Evolutionary conservation across 768 basidiomycete genomes (phyloP).

Genomic region (Lactifluus pinguis): DNA sequence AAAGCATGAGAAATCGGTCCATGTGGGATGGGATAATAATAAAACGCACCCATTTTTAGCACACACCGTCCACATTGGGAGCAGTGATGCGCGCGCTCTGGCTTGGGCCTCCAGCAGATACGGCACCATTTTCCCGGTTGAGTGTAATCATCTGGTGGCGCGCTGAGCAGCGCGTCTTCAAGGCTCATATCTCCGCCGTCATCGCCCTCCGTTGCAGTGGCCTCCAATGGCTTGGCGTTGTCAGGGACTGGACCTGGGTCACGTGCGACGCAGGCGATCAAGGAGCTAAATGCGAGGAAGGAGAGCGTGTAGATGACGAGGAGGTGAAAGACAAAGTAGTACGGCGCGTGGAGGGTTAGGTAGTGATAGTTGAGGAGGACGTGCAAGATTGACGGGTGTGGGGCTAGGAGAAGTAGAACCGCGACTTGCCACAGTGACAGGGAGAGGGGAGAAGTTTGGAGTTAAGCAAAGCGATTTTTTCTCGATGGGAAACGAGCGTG

Average conservation of each 20-base stretch:
- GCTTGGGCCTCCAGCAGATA: slow-evolving; percentile 72
- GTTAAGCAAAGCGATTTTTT: neutral
- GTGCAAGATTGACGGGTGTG: slow-evolving; percentile 65
- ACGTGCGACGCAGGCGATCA: slow-evolving; percentile 61
- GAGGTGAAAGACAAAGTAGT: slow-evolving; percentile 45
- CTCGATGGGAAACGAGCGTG: neutral
- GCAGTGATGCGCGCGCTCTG: slow-evolving; percentile 77
- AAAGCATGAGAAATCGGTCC: too few relatives aligned
- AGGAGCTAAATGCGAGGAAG: slow-evolving; percentile 61
- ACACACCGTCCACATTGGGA: slow-evolving; percentile 67
- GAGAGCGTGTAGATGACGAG: slow-evolving; percentile 53
- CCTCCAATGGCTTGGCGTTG: slow-evolving; percentile 6
- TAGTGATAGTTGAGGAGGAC: slow-evolving; percentile 63
- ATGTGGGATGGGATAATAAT: neutral
- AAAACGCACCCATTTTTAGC: slow-evolving; percentile 67
- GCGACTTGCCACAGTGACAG: slow-evolving; percentile 28
- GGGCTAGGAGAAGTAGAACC: slow-evolving; percentile 51
- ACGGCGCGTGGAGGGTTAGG: slow-evolving; percentile 38
- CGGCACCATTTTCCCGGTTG: slow-evolving; percentile 64
- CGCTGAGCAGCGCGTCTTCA: slow-evolving; percentile 50
- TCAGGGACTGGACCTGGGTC: slow-evolving; percentile 59
- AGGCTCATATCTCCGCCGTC: slow-evolving; percentile 35
- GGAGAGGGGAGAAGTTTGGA: too few relatives aligned
- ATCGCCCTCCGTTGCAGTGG: slow-evolving; percentile 14
- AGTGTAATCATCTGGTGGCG: slow-evolving; percentile 36